Evolutionary conservation across 2,329 filamentous ascomycete genomes (phyloP).

Genomic region (Talaromyces sp.): DNA sequence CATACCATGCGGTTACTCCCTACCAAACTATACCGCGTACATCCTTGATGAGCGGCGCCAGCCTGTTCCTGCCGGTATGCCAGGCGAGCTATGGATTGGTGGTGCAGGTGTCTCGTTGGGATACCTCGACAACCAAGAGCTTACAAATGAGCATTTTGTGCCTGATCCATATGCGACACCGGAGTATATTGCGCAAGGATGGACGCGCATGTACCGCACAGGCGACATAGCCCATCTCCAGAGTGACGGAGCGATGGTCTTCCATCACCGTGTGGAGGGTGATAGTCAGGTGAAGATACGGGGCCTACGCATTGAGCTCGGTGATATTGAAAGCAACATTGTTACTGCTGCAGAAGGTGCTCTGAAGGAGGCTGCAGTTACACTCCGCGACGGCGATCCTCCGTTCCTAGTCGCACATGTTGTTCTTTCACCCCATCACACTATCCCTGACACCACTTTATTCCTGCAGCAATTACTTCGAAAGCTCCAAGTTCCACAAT

Average conservation of each 20-base stretch:
- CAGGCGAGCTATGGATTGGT: conserved; percentile 42
- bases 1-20: background rate
- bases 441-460: background rate
- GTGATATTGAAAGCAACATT: conserved; percentile 42
- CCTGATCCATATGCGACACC: background rate
- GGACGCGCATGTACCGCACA: background rate
- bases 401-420: conserved; percentile 23
- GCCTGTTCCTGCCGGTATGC: conserved; percentile 36
- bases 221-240: background rate
- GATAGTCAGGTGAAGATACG: conserved; percentile 13
- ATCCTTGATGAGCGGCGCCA: conserved; percentile 41
- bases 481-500: conserved; percentile 32
- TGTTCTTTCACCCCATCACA: background rate
- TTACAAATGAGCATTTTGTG: conserved; percentile 23
- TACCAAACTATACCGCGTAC: conserved; percentile 39
- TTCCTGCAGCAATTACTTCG: conserved; percentile 29
- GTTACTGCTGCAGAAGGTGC: conserved; percentile 15
- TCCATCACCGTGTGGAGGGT: background rate
- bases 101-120: conserved; percentile 23
- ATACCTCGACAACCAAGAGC: conserved; percentile 21
- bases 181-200: conserved; percentile 10
- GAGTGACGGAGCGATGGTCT: conserved; percentile 26
- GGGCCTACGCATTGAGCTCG: conserved; percentile 45
- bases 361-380: background rate
- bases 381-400: conserved; percentile 20